phyloP scores from a whole-genome alignment of 1,284 basidiomycete genomes.

The Trametes pubescens region DNA sequence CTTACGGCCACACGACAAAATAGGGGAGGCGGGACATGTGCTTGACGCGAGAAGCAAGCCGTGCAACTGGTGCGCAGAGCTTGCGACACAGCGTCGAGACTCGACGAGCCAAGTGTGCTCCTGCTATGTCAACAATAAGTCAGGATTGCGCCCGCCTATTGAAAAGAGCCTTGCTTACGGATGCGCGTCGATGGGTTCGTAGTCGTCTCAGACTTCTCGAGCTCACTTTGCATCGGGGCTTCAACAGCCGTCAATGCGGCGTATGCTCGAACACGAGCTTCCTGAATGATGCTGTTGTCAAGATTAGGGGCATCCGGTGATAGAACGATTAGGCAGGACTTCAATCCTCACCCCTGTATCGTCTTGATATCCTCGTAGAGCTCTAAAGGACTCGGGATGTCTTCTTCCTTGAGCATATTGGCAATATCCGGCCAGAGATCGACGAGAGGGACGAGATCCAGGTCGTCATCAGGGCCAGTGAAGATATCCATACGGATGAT shows the following conservation, averaged over 20 bases:
- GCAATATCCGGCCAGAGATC: slow-evolving; percentile 16
- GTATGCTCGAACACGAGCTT: not conserved
- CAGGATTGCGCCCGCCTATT: too few relatives aligned
- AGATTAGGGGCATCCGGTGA: not conserved
- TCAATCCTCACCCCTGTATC: not conserved
- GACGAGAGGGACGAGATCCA: slow-evolving; percentile 9
- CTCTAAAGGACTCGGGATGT: slow-evolving; percentile 1
- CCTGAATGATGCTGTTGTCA: slow-evolving; percentile 6
- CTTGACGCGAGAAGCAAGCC: too few relatives aligned
- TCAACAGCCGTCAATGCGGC: not conserved
- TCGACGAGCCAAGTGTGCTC: too few relatives aligned
- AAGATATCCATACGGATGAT: slow-evolving; percentile 11
- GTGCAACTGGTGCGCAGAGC: too few relatives aligned
- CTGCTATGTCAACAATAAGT: too few relatives aligned
- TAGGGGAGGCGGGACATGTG: too few relatives aligned
- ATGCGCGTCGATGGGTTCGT: too few relatives aligned
- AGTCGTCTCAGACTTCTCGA: too few relatives aligned
- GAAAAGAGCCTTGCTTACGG: too few relatives aligned
- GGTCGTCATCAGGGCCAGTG: not conserved
- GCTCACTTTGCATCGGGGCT: too few relatives aligned
- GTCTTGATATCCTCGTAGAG: not conserved
- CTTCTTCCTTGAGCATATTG: slow-evolving; percentile 6
- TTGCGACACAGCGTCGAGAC: too few relatives aligned
- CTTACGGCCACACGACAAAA: too few relatives aligned
- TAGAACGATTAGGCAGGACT: not conserved